Conservation (phyloP, 2,329 filamentous ascomycete genomes). For the Dendrostoma leiphaemia region DNA sequence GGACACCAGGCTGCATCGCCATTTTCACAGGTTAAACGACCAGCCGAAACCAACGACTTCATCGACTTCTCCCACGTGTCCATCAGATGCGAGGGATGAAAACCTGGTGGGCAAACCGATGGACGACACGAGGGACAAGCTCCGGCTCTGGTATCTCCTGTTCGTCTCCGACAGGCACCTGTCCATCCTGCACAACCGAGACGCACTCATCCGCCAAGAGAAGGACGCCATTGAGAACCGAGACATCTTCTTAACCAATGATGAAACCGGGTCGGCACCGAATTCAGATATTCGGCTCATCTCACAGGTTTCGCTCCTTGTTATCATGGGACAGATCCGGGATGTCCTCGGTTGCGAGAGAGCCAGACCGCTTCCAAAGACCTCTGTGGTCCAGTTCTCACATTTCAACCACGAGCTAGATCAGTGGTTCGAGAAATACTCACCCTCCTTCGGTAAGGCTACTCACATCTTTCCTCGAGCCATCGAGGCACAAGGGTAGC, state of each 20-base stretch:
- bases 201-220: neutral
- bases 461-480: neutral
- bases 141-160: neutral
- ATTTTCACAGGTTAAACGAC: neutral
- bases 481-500: neutral
- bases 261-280: neutral
- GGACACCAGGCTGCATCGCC: neutral
- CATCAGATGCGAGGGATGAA: too few relatives aligned
- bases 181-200: neutral
- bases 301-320: neutral
- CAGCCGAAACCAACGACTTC: neutral
- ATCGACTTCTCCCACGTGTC: too few relatives aligned
- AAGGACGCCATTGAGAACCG: neutral
- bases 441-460: neutral
- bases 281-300: neutral
- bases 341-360: neutral
- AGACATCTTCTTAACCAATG: neutral
- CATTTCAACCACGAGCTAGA: neutral
- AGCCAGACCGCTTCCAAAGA: neutral
- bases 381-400: neutral
- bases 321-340: conserved; percentile 1
- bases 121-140: neutral
- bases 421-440: neutral
- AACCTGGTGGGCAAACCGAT: neutral
- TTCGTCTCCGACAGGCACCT: neutral